Conservation (phyloP, 1,284 basidiomycete genomes). For the Wolfiporia cocos region DNA sequence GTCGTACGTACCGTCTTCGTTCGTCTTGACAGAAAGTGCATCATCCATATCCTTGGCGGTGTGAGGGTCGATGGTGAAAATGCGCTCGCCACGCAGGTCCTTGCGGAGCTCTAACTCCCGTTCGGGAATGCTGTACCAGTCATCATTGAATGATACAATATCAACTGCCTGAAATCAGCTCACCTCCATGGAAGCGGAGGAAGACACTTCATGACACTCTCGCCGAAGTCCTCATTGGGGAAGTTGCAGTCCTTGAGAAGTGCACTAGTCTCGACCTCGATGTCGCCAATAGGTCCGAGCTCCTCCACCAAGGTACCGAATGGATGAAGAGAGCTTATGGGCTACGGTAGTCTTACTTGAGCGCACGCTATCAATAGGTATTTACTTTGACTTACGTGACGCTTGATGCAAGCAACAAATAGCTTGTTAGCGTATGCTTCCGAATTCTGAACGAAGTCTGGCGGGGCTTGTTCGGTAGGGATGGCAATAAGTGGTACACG, state of each 20-base stretch:
- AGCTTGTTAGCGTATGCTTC: slow-evolving; percentile 88
- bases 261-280: slow-evolving; percentile 96
- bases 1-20: slow-evolving; percentile 88
- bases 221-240: slow-evolving; percentile 90
- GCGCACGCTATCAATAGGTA: slow-evolving; percentile 3
- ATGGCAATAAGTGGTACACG: slow-evolving; percentile 98
- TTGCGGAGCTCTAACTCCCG: slow-evolving; percentile 83
- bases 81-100: slow-evolving; percentile 79
- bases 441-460: slow-evolving; percentile 93
- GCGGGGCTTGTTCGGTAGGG: slow-evolving; percentile 97
- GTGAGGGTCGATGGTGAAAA: slow-evolving; percentile 93
- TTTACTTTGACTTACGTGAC: slow-evolving; percentile 56
- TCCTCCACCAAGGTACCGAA: slow-evolving; percentile 99
- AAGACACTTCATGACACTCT: slow-evolving; percentile 92
- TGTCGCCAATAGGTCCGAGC: slow-evolving; percentile 96
- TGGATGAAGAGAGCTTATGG: slow-evolving; percentile 95
- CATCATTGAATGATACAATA: slow-evolving; percentile 4
- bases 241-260: slow-evolving; percentile 98
- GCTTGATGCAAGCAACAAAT: slow-evolving; percentile 98
- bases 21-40: slow-evolving; percentile 83
- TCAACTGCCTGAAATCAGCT: not conserved
- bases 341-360: too few relatives aligned
- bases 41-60: slow-evolving; percentile 93
- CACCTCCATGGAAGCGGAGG: slow-evolving; percentile 93
- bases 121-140: slow-evolving; percentile 71